phyloP scores from a whole-genome alignment of 2,329 filamentous ascomycete species.

The Monilinia fructicola region DNA sequence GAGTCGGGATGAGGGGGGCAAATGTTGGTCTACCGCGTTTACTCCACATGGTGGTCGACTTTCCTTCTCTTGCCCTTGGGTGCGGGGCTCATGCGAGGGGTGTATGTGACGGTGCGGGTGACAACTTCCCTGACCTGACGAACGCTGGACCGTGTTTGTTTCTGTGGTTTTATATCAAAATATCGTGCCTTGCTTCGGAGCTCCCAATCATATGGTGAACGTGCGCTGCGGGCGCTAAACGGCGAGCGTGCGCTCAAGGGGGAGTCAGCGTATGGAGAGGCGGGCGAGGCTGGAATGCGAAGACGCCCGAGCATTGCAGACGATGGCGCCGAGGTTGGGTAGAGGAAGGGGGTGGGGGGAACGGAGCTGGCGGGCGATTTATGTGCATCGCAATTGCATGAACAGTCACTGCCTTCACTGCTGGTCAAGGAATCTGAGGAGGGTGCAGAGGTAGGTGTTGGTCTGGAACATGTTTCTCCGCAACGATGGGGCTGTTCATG shows the following conservation, averaged over 20 bases:
- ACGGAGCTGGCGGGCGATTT: slow-evolving; percentile 57
- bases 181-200: slow-evolving; percentile 65
- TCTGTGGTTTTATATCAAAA: slow-evolving; percentile 57
- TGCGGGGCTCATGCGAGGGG: slow-evolving; percentile 79
- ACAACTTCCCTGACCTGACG: slow-evolving; percentile 84
- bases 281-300: slow-evolving; percentile 75
- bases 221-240: slow-evolving; percentile 62
- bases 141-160: slow-evolving; percentile 59
- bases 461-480: slow-evolving; percentile 46
- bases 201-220: slow-evolving; percentile 79
- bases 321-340: slow-evolving; percentile 59
- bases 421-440: slow-evolving; percentile 41
- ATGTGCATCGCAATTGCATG: slow-evolving; percentile 55
- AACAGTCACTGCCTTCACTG: slow-evolving; percentile 53
- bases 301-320: slow-evolving; percentile 59
- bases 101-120: slow-evolving; percentile 92
- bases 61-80: slow-evolving; percentile 92
- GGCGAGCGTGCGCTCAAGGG: slow-evolving; percentile 62
- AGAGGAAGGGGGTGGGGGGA: slow-evolving; percentile 57
- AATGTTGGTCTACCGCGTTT: slow-evolving; percentile 28
- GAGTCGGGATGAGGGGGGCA: slow-evolving; percentile 10
- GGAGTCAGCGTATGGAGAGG: slow-evolving; percentile 65
- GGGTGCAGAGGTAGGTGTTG: slow-evolving; percentile 47
- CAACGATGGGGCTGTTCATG: slow-evolving; percentile 50
- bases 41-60: slow-evolving; percentile 46